Base-by-base conservation (phyloP, 495 filamentous ascomycete genomes). In the Eremomyces bilateralis region DNA sequence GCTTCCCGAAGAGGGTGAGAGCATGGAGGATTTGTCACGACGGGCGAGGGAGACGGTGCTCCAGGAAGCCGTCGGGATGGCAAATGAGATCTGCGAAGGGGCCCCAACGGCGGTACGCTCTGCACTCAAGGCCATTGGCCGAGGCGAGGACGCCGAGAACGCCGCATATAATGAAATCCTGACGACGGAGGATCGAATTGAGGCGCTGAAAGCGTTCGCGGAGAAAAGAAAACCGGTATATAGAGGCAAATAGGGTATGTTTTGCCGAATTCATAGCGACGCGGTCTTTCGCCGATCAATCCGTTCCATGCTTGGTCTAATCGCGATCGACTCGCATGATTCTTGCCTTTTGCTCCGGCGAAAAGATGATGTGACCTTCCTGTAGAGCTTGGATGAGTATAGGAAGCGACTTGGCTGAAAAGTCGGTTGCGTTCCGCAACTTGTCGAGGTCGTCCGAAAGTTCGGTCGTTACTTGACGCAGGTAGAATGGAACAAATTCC, bases 141-240 rank as follows among this genome's bases (percentile, higher is more conserved):
- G 66, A 21, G 56, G 62, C 32, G 77, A 79, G 55, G 63, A 61
- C 47, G 60, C 65, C 19, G 85, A 93, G 56, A 78, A 76, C 55
- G 52, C 58, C 40, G 79, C 75, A 47, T 94, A 94, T 55, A 67
- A 74, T 42, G 57, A 65, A 19, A 81, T 93, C 3, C 61, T 92
- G 19, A 63, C 64, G 42, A 91, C 79, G 4, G 69, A 82, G 50
- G 85, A 95, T 62, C 64, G 83, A 37, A 57, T 73, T 47, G 85
- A 93, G 64, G 85, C 82, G 42, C 57, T 95, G 49, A 60, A 48
- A 42, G 85, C 85, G 21, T 95, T 95, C 61, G 61, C 59, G 40
- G 82, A 92, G 65, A 93, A 90, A 71, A 69, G 85, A 51, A 83
- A 68, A 61, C 82, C 84, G 17, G 64, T 69, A 16, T 93, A 90